Evolutionary conservation across 2,329 filamentous ascomycete species (phyloP).

Genomic region (Apiospora pterosperma): DNA sequence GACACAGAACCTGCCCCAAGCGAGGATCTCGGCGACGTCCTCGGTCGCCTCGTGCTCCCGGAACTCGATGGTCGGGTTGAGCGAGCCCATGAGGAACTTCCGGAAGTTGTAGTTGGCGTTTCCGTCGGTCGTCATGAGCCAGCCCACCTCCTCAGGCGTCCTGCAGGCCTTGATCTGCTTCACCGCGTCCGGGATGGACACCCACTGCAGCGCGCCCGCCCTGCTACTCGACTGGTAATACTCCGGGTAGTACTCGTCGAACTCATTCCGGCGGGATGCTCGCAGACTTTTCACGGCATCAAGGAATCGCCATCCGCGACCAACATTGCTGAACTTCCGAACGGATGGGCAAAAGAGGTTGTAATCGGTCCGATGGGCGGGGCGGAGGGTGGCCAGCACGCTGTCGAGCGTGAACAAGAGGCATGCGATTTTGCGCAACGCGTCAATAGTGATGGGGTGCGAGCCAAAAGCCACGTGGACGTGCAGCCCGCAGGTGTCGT

Average conservation of each 20-base stretch:
- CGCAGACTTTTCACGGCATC: neutral
- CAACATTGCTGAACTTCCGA: neutral
- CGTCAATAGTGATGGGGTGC: constrained; percentile 11
- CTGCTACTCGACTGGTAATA: neutral
- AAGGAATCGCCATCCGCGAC: neutral
- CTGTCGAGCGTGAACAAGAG: constrained; percentile 17
- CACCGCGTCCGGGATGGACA: neutral
- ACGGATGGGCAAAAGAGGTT: neutral
- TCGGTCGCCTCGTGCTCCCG: neutral
- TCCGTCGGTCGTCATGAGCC: neutral
- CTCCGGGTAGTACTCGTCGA: neutral
- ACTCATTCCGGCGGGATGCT: neutral
- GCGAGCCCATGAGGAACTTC: neutral
- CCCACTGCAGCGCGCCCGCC: neutral
- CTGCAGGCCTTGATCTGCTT: neutral
- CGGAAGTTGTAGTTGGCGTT: neutral
- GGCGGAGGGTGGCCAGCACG: constrained; percentile 13
- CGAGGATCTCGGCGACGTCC: neutral
- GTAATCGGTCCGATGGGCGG: neutral
- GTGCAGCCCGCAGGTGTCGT: constrained; percentile 15
- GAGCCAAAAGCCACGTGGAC: constrained; percentile 18
- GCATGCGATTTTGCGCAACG: constrained; percentile 11
- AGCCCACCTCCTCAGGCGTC: neutral
- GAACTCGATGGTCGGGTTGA: neutral
- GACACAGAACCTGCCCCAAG: neutral